Evolutionary conservation across 176 grass and related monocot genomes (phyloP).

Genomic region (Paspalum notatum): DNA sequence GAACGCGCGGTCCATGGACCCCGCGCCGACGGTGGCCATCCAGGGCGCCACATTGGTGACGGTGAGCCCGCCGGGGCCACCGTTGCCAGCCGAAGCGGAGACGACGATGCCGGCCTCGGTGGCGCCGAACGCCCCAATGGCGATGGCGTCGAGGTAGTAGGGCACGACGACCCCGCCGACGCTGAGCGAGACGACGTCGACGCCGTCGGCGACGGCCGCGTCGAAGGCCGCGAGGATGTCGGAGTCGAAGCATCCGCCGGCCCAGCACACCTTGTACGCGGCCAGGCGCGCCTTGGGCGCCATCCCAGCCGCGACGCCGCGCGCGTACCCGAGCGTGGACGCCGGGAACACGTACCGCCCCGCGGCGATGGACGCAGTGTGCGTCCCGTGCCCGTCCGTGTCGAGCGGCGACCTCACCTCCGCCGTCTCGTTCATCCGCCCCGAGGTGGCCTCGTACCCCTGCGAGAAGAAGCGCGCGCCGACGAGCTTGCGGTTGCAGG

Average conservation of each 20-base stretch:
- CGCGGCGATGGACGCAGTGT: constrained; percentile 88
- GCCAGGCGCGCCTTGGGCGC: constrained; percentile 93
- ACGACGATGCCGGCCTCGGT: constrained; percentile 86
- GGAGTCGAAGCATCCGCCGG: constrained; percentile 82
- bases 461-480: constrained; percentile 79
- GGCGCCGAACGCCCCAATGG: constrained; percentile 84
- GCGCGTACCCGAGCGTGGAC: constrained; percentile 86
- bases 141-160: constrained; percentile 92
- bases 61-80: constrained; percentile 77
- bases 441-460: constrained; percentile 84
- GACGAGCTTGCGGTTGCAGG: constrained; percentile 90
- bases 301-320: constrained; percentile 90
- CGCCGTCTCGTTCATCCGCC: constrained; percentile 81
- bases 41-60: constrained; percentile 94
- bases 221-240: constrained; percentile 97
- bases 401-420: constrained; percentile 84
- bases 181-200: constrained; percentile 81
- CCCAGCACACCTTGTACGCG: constrained; percentile 95
- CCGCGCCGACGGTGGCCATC: constrained; percentile 86
- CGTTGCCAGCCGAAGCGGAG: constrained; percentile 86
- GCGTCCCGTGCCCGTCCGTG: constrained; percentile 83
- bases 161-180: constrained; percentile 91
- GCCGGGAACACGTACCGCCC: constrained; percentile 95
- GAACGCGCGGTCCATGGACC: constrained; percentile 95
- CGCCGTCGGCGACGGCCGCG: constrained; percentile 78